phyloP scores from a whole-genome alignment of 352 stramenopile genomes.

The Aphanomyces astaci region DNA sequence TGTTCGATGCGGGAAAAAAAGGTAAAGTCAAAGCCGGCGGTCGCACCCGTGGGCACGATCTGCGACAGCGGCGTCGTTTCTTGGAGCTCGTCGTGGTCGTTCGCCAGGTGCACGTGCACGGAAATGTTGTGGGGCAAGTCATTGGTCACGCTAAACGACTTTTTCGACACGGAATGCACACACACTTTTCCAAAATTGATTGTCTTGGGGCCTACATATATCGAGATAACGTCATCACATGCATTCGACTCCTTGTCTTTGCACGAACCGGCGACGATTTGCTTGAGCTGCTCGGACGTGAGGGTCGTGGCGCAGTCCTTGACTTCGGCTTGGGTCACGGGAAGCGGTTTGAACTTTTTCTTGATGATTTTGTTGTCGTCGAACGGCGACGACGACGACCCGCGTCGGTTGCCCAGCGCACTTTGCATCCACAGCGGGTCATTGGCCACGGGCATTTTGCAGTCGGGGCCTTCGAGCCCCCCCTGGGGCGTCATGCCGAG shows the following conservation, averaged over 20 bases:
- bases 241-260: too few relatives aligned
- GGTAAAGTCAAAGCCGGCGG: slow-evolving; percentile 86
- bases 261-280: slow-evolving; percentile 30
- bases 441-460: slow-evolving; percentile 34
- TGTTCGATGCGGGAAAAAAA: slow-evolving; percentile 70
- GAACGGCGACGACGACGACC: slow-evolving; percentile 38
- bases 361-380: slow-evolving; percentile 87
- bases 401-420: slow-evolving; percentile 17
- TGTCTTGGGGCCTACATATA: slow-evolving; percentile 52
- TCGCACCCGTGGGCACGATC: slow-evolving; percentile 66
- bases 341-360: slow-evolving; percentile 86
- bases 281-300: slow-evolving; percentile 69
- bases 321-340: slow-evolving; percentile 85
- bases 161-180: slow-evolving; percentile 70
- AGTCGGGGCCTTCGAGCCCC: slow-evolving; percentile 36
- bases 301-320: slow-evolving; percentile 70
- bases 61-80: slow-evolving; percentile 57
- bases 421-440: slow-evolving; percentile 66
- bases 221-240: not conserved
- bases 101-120: slow-evolving; percentile 45
- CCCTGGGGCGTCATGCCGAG: slow-evolving; percentile 38
- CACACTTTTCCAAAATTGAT: slow-evolving; percentile 90
- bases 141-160: slow-evolving; percentile 86
- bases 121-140: slow-evolving; percentile 75
- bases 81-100: slow-evolving; percentile 49